Evolutionary conservation across 768 basidiomycete species (phyloP), one percentile per base, ranked within the genome.

Genomic region (Rhodotorula toruloides): DNA sequence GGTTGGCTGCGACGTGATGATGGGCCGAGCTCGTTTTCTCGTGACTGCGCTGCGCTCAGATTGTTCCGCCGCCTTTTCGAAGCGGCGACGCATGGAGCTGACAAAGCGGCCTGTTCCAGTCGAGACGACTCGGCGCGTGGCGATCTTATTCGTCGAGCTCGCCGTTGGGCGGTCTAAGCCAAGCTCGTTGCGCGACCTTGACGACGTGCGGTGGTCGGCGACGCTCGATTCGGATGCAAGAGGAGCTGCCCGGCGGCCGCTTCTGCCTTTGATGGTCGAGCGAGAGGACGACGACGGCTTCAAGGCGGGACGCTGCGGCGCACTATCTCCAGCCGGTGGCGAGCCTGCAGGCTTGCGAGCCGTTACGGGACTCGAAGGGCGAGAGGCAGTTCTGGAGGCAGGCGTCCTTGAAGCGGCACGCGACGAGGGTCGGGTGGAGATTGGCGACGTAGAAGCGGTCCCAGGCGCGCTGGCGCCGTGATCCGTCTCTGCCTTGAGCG

Each of bases 21-120:
- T 90, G 19, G 96, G 94, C 39, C 94, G 87, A 27, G 90, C 89
- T 50, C 88, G 85, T 69, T 85, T 87, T 17, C 88, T 85, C 91
- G 4, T 29, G n/a, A 5, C 22, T 43, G 9, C 29, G n/a, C 29
- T 3, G 48, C 48, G 10, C 27, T 49, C n/a, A 17, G 44, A 25
- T 12, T 25, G 44, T 25, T 17, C 19, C n/a, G 9, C 6, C 48
- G 14, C 29, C 48, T 27, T 13, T 7, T 49, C 48, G 48, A 29
- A 49, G 4, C 29, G 29, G 7, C 77, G 74, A 22, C 77, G 76
- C 39, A 96, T 83, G 22, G 89, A 85, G 77, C 96, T 92, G 76
- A 55, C 64, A 9, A 19, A 16, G 25, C 53, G 52, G n/a, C 58
- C 55, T 9, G 46, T 32, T 1, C 56, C 59, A 9, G 54, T 60